Evolutionary conservation across 768 basidiomycete species (phyloP), one percentile per base, ranked within the genome.

Genomic region (Tylopilus rubrobrunneus): DNA sequence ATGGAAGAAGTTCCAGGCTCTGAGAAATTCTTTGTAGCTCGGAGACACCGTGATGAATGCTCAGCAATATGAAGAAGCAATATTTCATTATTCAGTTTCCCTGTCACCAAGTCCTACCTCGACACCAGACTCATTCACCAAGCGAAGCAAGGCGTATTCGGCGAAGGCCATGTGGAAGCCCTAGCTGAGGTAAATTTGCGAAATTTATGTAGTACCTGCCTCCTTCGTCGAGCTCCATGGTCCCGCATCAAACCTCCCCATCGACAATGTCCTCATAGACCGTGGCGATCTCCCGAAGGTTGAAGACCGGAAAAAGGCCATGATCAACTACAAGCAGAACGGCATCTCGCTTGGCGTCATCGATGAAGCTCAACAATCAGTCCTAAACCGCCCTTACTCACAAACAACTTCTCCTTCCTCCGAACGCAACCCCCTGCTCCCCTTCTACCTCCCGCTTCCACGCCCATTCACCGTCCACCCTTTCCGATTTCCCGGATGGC

Each of bases 221-320:
- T 85, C 96, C 2, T 98, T 98, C 68, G 96, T 99, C 61, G 88
- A 98, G 71, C 88, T 98, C 45, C 89, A 92, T 53, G 95, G 98
- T 70, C 95, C 95, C 19, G 74, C 82, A 10, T 93, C 97, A 25
- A 91, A 88, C 39, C 78, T 82, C 55, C 78, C 93, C 27, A 77
- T 98, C 60, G 73, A 78, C 17, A 88, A 81, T 25, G 76, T 78
- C 7, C 80, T 97, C 52, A 92, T 98, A 70, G 88, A 93, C 62
- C 80, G 82, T 14, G 94, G 93, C 19, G 87, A 87, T 56, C 79
- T 98, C 21, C 97, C 97, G 23, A 87, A 85, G 58, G 95, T 99
- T n/a, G 97, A 99, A 68, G 95, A 98, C 56, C 98, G 97, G 97
- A 98, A 98, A 71, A 86, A 86, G 62, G 88, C 92, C 21, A 91